These are phyloP conservation scores for Penicillium lividum DNA, from an alignment of 495 filamentous ascomycete species.

Conservation along the genomic window DNA sequence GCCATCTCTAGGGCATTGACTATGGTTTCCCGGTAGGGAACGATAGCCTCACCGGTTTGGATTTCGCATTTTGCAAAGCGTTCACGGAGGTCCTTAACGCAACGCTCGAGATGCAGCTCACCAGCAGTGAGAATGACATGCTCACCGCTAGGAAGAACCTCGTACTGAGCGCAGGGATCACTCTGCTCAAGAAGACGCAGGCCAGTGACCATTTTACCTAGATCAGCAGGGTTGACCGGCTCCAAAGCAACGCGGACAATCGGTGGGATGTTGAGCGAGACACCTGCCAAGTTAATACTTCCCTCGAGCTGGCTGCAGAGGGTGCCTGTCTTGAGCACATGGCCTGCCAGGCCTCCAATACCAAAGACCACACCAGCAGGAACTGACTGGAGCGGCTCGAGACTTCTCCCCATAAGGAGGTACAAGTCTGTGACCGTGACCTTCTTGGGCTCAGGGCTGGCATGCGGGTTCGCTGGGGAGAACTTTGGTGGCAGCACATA, in stretches of 20 bases:
- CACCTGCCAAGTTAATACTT: conserved; percentile 88
- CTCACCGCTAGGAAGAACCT: conserved; percentile 88
- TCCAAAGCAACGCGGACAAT: conserved; percentile 96
- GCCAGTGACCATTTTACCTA: conserved; percentile 91
- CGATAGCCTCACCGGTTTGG: conserved; percentile 89
- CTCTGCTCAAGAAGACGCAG: conserved; percentile 87
- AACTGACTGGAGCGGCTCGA: conserved; percentile 80
- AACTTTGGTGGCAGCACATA: conserved; percentile 94
- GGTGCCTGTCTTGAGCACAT: conserved; percentile 92
- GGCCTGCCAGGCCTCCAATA: conserved; percentile 88
- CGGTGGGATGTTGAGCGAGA: conserved; percentile 73
- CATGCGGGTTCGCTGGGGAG: conserved; percentile 74
- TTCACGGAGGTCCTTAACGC: conserved; percentile 89
- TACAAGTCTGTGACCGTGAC: conserved; percentile 87
- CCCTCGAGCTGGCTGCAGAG: conserved; percentile 87
- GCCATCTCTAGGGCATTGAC: conserved; percentile 87
- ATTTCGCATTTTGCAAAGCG: conserved; percentile 95
- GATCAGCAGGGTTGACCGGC: conserved; percentile 80
- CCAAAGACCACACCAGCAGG: conserved; percentile 95
- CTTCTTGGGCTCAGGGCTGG: conserved; percentile 74
- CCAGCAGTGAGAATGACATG: conserved; percentile 94
- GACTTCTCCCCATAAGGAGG: conserved; percentile 89
- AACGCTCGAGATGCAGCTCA: conserved; percentile 92
- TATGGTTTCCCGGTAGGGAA: conserved; percentile 93
- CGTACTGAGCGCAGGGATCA: conserved; percentile 94